phyloP scores from a whole-genome alignment of 441 rosid species.

The Corymbia citriodora region DNA sequence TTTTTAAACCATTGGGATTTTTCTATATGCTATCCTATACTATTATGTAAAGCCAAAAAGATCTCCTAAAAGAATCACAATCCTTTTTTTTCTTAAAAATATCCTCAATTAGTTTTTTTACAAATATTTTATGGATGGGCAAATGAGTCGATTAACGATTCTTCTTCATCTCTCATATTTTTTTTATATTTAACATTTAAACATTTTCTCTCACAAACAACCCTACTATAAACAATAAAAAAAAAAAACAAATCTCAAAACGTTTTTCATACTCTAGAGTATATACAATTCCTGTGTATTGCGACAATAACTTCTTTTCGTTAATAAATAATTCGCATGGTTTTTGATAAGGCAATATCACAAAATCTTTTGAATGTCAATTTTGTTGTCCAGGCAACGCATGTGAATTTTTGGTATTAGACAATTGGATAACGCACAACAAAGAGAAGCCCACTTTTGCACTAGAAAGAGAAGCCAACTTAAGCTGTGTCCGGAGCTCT shows the following conservation, averaged over 20 bases:
- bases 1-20: not conserved
- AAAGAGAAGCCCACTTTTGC: not conserved
- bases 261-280: not conserved
- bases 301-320: not conserved
- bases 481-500: no score
- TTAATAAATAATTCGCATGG: no score
- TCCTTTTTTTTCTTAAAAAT: not conserved
- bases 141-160: not conserved
- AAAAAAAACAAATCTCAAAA: not conserved
- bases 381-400: not conserved
- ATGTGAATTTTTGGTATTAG: not conserved
- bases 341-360: no score
- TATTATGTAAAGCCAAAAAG: not conserved
- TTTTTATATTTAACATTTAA: not conserved
- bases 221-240: not conserved
- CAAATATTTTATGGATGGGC: not conserved
- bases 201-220: not conserved
- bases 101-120: not conserved
- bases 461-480: no score
- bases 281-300: not conserved
- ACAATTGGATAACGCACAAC: not conserved
- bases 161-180: not conserved
- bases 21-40: not conserved
- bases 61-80: not conserved
- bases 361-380: not conserved